Conservation (phyloP, 2,329 filamentous ascomycete species). For the Claviceps lovelessii region DNA sequence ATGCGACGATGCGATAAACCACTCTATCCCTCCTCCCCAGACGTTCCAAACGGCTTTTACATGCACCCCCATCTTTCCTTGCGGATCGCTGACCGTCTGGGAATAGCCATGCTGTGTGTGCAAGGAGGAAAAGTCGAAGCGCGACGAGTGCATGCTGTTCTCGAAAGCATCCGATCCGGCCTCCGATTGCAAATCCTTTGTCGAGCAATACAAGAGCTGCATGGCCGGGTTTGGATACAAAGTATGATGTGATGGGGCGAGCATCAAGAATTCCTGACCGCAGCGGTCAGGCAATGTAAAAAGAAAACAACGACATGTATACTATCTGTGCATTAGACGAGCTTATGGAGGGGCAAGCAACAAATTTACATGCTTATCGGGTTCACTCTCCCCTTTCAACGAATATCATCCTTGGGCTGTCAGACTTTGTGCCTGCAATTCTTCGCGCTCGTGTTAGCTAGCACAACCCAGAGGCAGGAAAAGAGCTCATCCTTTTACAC, state of each 20-base stretch:
- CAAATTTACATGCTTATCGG: neutral
- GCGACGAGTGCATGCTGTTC: constrained; percentile 99
- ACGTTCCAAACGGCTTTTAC: too few relatives aligned
- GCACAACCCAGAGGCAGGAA: neutral
- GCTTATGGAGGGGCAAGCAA: neutral
- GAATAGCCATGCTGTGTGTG: constrained; percentile 92
- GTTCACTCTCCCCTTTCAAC: constrained; percentile 2
- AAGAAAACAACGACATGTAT: constrained; percentile 9
- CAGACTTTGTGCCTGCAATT: neutral
- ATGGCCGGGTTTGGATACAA: constrained; percentile 92
- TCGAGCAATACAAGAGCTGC: constrained; percentile 76
- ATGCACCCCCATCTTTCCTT: neutral
- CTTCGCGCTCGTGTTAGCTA: neutral
- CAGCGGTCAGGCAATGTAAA: neutral
- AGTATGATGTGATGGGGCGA: constrained; percentile 23
- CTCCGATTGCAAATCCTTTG: constrained; percentile 66
- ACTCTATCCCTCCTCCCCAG: too few relatives aligned
- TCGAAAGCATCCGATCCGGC: constrained; percentile 70
- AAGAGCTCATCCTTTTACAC: neutral
- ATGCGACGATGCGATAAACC: neutral
- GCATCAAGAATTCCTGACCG: neutral
- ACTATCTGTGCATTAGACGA: constrained; percentile 10
- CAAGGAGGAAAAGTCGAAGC: constrained; percentile 80
- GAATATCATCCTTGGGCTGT: neutral
- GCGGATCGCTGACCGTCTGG: neutral